Percentiles rank a stretch among this genome's conserved stretches.
These are phyloP conservation scores for Suhomyces sp. DNA, from an alignment of 805 yeast genomes.

Conservation along the genomic window DNA sequence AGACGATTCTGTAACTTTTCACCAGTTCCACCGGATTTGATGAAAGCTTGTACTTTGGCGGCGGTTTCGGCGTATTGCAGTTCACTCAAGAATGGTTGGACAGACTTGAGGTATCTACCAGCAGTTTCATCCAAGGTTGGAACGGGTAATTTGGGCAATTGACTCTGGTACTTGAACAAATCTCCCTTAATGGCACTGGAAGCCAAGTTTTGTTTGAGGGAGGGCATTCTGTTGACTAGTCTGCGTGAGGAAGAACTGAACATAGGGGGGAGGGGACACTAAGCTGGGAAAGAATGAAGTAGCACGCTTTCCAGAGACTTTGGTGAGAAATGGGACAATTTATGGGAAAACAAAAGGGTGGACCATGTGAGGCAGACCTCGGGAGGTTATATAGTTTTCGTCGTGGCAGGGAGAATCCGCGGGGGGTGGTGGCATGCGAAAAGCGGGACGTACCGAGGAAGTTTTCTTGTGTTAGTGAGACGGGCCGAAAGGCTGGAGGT, in stretches of 20 bases:
- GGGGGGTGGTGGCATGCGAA: no score
- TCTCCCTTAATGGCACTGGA: constrained; percentile 52
- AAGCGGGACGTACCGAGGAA: no score
- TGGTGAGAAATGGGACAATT: no score
- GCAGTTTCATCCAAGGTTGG: constrained; percentile 77
- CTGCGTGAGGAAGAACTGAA: constrained; percentile 8
- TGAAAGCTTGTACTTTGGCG: constrained; percentile 62
- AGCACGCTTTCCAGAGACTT: no score
- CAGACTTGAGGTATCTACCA: constrained; percentile 63
- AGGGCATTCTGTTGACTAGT: constrained; percentile 9
- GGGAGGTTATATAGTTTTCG: no score
- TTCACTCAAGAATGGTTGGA: constrained; percentile 62
- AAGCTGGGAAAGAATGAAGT: no score
- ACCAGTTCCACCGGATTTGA: constrained; percentile 60
- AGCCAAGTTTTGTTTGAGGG: constrained; percentile 14
- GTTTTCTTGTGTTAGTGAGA: no score
- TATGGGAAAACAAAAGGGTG: no score
- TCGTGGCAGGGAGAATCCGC: no score
- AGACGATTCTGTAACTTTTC: constrained; percentile 68
- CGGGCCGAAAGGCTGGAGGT: no score
- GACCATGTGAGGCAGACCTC: no score
- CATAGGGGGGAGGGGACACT: no score
- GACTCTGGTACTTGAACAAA: constrained; percentile 68
- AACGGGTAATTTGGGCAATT: constrained; percentile 83
- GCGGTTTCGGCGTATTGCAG: constrained; percentile 53